Evolutionary conservation across 2,329 filamentous ascomycete genomes (phyloP).

Genomic region (Fusarium azukiicola): DNA sequence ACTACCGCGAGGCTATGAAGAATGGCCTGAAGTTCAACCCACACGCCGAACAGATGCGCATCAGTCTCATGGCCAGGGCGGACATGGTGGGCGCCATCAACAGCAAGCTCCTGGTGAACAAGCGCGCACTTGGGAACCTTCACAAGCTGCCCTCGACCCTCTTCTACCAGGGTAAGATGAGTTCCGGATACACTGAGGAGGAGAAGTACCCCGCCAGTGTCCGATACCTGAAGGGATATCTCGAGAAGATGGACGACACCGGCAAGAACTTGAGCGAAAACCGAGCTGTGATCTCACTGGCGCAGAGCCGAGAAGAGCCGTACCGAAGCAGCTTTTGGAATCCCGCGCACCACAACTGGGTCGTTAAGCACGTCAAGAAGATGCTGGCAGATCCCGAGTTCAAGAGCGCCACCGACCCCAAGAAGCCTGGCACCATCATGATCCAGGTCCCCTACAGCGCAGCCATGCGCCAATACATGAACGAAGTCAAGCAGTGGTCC

Average conservation of each 20-base stretch:
- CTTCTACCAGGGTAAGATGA: slow-evolving; percentile 66
- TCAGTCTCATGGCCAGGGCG: slow-evolving; percentile 66
- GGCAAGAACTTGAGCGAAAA: slow-evolving; percentile 56
- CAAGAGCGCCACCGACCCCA: slow-evolving; percentile 49
- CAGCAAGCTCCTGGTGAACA: slow-evolving; percentile 61
- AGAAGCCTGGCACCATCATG: slow-evolving; percentile 62
- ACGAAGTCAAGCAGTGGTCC: slow-evolving; percentile 55
- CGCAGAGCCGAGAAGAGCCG: slow-evolving; percentile 52
- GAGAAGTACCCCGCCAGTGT: slow-evolving; percentile 55
- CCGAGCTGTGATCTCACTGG: slow-evolving; percentile 60
- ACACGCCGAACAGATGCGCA: slow-evolving; percentile 56
- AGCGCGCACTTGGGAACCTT: slow-evolving; percentile 62
- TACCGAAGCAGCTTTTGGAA: slow-evolving; percentile 66
- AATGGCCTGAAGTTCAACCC: slow-evolving; percentile 57
- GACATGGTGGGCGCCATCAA: slow-evolving; percentile 57
- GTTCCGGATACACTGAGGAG: slow-evolving; percentile 52
- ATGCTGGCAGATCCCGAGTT: slow-evolving; percentile 61
- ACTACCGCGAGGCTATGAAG: slow-evolving; percentile 35
- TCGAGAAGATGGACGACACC: slow-evolving; percentile 53
- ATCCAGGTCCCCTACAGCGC: slow-evolving; percentile 69
- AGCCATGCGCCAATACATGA: slow-evolving; percentile 61
- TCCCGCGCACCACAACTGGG: slow-evolving; percentile 61
- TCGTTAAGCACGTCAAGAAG: slow-evolving; percentile 57
- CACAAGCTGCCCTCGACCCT: slow-evolving; percentile 66
- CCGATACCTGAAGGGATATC: slow-evolving; percentile 54